Base-by-base conservation (phyloP, 2,329 filamentous ascomycete species). In the Aureobasidium sp. region DNA sequence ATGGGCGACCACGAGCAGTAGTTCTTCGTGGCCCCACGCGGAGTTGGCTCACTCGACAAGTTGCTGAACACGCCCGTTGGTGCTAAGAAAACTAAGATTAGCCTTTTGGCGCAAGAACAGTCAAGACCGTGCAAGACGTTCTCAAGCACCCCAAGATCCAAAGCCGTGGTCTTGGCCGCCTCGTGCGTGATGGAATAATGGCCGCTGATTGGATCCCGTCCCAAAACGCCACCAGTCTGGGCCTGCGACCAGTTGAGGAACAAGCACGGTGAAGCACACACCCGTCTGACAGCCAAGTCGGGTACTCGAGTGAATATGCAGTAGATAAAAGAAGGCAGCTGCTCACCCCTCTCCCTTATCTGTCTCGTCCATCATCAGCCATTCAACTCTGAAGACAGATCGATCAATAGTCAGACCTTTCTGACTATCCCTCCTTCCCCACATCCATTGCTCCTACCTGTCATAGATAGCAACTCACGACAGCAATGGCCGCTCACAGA, bases 401-500 rank as follows among this genome's bases (percentile, higher is more conserved):
- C 37, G 35, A 24, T 21, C 37, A 41, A n/a, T 37, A 41, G 48
- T 51, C 48, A 34, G 48, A 51, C 34, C 37, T 25, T 41, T 51
- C 48, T 40, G 35, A 40, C 48, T 25, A 14, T 19, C 19, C 22
- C 12, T 41, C 25, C 16, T 39, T 2, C 24, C 29, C 24, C 34
- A 12, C 25, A 41, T 14, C 41, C 37, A n/a, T 40, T 51, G 35
- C 51, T 39, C 14, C 21, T 30, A 39, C 44, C 39, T 44, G 10
- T 10, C 16, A 7, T 32, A 35, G 40, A 38, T 30, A 53, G 39
- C 6, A 38, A 22, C 21, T 24, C 25, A 42, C 49, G 6, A 24
- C 25, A 35, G 40, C 54, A 53, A 67, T 67, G 65, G 62, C 64
- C 29, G 38, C 19, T 21, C 21, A 53, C 34, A 56, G 60, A 55